A percentile compares a stretch with the other conserved stretches of the same genome.
Evolutionary conservation across 441 rosid species (phyloP).

Genomic region (Euphorbia corollata): DNA sequence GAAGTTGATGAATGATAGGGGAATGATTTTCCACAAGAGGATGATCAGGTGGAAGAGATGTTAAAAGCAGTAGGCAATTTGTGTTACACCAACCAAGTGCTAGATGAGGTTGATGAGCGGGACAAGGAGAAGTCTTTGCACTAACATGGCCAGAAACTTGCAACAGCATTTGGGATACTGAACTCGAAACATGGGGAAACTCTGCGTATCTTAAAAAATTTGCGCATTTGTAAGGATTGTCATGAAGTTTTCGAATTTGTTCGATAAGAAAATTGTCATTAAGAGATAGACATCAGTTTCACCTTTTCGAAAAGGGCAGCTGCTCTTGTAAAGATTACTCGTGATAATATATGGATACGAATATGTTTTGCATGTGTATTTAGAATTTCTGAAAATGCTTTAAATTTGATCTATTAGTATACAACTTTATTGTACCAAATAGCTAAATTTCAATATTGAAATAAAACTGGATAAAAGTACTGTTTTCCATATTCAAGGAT

Average conservation of each 20-base stretch:
- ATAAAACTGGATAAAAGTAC: too few species aligned
- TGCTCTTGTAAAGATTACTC: conserved; percentile 43
- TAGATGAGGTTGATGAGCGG: conserved; percentile 32
- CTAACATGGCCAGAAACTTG: conserved; percentile 42
- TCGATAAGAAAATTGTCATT: conserved; percentile 26
- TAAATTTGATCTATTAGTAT: too few species aligned
- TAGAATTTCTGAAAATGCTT: too few species aligned
- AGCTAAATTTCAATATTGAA: too few species aligned
- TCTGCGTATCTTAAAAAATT: conserved; percentile 27
- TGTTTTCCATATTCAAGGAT: too few species aligned
- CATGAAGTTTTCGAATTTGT: conserved; percentile 34
- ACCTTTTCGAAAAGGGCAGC: conserved; percentile 31
- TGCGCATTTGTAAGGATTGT: conserved; percentile 33
- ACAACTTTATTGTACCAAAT: too few species aligned
- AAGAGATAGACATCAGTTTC: conserved; percentile 34
- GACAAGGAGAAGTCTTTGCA: conserved; percentile 25
- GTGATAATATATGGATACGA: too few species aligned
- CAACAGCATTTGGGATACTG: conserved; percentile 37
- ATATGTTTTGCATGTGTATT: too few species aligned
- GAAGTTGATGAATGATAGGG: conserved; percentile 38
- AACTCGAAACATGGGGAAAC: conserved; percentile 27
- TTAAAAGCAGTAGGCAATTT: conserved; percentile 29
- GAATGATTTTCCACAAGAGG: too few species aligned
- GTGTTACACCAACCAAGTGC: conserved; percentile 21
- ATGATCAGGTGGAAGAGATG: conserved; percentile 32